These are phyloP conservation scores for Rhodotorula paludigena DNA, from an alignment of 768 basidiomycete species.

Conservation along the genomic window DNA sequence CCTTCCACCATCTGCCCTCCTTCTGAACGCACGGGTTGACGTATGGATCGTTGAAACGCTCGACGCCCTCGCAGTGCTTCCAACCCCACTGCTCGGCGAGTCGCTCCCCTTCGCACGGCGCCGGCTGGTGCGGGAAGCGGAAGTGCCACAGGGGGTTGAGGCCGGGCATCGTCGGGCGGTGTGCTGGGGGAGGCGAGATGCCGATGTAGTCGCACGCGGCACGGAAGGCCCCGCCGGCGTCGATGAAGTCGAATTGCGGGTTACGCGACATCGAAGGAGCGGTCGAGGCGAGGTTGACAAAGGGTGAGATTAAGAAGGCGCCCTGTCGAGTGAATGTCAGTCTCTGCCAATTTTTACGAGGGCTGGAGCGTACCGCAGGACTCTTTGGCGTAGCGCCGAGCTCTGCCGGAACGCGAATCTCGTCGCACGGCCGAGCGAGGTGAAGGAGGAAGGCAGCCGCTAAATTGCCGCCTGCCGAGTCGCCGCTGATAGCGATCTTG, in stretches of 20 bases:
- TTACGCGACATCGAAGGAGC: slow-evolving; percentile 1
- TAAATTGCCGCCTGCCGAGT: slow-evolving; percentile 74
- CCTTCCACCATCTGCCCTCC: slow-evolving; percentile 28
- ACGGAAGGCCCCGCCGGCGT: background rate
- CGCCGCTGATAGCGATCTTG: slow-evolving; percentile 64
- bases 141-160: slow-evolving; percentile 10
- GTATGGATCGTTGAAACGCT: slow-evolving; percentile 26
- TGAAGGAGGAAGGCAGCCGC: slow-evolving; percentile 48
- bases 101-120: background rate
- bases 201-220: slow-evolving; percentile 31
- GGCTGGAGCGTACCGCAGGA: slow-evolving; percentile 3
- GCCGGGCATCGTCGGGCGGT: slow-evolving; percentile 10
- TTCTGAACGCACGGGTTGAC: slow-evolving; percentile 18
- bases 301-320: slow-evolving; percentile 34
- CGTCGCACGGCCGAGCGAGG: slow-evolving; percentile 37
- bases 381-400: slow-evolving; percentile 21
- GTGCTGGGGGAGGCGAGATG: slow-evolving; percentile 1
- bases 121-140: slow-evolving; percentile 4
- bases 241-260: slow-evolving; percentile 9
- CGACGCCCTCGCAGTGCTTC: slow-evolving; percentile 8
- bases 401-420: slow-evolving; percentile 13
- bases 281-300: slow-evolving; percentile 14
- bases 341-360: no score
- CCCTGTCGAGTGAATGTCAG: background rate
- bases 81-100: slow-evolving; percentile 4